Conservation (phyloP, 2,329 filamentous ascomycete species). For the Domatiomyces catenatus region DNA sequence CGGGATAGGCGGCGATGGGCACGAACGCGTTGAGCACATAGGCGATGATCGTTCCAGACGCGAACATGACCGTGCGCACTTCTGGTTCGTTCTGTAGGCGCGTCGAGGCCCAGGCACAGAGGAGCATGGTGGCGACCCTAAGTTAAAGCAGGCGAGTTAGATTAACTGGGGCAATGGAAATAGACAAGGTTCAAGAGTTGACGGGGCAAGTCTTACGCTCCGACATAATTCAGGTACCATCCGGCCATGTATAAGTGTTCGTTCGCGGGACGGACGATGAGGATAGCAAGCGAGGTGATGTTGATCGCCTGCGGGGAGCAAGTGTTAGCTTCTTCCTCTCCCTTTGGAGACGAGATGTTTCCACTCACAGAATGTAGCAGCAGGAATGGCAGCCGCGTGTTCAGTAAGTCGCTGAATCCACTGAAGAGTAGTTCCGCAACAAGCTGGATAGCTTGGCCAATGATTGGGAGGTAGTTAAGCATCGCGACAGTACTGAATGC, state of each 20-base stretch:
- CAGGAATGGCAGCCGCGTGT: slow-evolving; percentile 43
- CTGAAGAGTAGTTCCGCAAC: slow-evolving; percentile 20
- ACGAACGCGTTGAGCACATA: slow-evolving; percentile 1
- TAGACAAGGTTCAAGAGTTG: neutral
- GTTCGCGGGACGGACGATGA: slow-evolving; percentile 6
- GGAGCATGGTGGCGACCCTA: too few species aligned
- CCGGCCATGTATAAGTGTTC: slow-evolving; percentile 9
- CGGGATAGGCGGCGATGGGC: slow-evolving; percentile 1
- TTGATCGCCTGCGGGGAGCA: slow-evolving; percentile 4
- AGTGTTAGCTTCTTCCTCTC: too few species aligned
- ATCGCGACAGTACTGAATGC: too few species aligned
- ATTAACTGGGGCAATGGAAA: neutral
- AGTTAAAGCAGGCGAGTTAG: too few species aligned
- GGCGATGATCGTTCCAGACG: neutral
- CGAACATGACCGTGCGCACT: slow-evolving; percentile 1
- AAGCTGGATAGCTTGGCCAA: too few species aligned
- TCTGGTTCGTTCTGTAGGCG: neutral
- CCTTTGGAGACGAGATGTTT: too few species aligned
- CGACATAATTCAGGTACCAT: slow-evolving; percentile 9
- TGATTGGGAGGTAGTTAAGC: too few species aligned
- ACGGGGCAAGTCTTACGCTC: neutral
- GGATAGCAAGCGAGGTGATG: slow-evolving; percentile 6
- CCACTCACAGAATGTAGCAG: slow-evolving; percentile 29
- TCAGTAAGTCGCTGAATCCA: slow-evolving; percentile 43
- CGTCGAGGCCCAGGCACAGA: too few species aligned